Evolutionary conservation across 2,329 filamentous ascomycete genomes (phyloP).

Genomic region (Microsporum canis): DNA sequence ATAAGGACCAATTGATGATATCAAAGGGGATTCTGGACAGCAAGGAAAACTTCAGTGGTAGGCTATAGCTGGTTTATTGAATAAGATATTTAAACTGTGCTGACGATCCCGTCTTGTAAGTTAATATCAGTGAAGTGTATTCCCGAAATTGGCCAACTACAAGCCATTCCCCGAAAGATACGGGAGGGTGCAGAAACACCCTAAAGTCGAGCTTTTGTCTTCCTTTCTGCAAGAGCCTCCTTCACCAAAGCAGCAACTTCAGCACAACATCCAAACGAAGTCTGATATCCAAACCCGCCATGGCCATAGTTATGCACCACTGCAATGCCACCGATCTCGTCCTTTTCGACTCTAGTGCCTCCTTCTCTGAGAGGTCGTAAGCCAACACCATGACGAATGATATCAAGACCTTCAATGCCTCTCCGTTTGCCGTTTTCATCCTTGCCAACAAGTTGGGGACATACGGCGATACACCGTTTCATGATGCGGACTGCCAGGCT

Average conservation of each 20-base stretch:
- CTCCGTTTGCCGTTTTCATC: slow-evolving; percentile 21
- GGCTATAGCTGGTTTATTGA: too few relatives aligned
- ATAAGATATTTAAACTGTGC: too few relatives aligned
- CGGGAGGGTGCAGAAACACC: neutral
- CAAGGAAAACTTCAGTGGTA: too few relatives aligned
- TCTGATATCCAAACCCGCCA: slow-evolving; percentile 51
- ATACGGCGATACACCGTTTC: slow-evolving; percentile 45
- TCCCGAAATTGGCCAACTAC: too few relatives aligned
- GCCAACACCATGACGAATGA: slow-evolving; percentile 74
- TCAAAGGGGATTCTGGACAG: too few relatives aligned
- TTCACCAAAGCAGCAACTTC: slow-evolving; percentile 55
- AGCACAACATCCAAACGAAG: slow-evolving; percentile 58
- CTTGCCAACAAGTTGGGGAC: slow-evolving; percentile 41
- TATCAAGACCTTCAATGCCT: slow-evolving; percentile 59
- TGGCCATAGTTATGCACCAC: slow-evolving; percentile 37
- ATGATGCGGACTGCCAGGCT: slow-evolving; percentile 75
- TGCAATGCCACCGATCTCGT: slow-evolving; percentile 51
- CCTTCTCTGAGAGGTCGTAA: slow-evolving; percentile 62
- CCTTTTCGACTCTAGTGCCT: slow-evolving; percentile 65
- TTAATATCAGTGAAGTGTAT: too few relatives aligned
- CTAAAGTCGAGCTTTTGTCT: slow-evolving; percentile 24
- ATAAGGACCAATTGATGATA: too few relatives aligned
- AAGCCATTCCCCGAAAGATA: neutral
- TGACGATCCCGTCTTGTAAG: too few relatives aligned
- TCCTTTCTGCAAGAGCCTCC: slow-evolving; percentile 32